A percentile compares a stretch with the other conserved stretches of the same genome.
These are phyloP conservation scores for Candida tammaniensis DNA, from an alignment of 805 yeast genomes.

Conservation along the genomic window DNA sequence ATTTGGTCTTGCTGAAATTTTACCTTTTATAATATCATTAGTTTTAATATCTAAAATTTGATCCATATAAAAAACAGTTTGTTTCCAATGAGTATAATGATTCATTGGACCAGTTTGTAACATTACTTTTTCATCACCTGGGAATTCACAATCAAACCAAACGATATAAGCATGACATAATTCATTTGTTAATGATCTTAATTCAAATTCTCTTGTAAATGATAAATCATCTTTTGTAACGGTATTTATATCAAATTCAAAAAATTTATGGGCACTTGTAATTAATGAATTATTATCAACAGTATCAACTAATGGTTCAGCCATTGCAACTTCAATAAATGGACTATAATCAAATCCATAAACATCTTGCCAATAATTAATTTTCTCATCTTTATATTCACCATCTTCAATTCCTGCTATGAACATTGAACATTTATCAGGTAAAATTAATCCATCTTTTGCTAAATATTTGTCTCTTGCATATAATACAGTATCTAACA, in stretches of 20 bases:
- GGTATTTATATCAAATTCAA: slow-evolving; percentile 87
- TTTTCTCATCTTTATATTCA: slow-evolving; percentile 85
- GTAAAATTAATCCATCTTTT: slow-evolving; percentile 87
- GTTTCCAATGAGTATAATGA: slow-evolving; percentile 98
- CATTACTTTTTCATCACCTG: slow-evolving; percentile 59
- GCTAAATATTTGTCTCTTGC: slow-evolving; percentile 90
- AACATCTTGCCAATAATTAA: slow-evolving; percentile 93
- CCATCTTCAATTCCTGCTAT: slow-evolving; percentile 93
- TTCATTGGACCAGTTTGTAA: slow-evolving; percentile 96
- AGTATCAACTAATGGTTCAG: slow-evolving; percentile 94
- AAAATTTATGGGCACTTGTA: slow-evolving; percentile 68
- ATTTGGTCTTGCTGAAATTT: slow-evolving; percentile 75
- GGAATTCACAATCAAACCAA: slow-evolving; percentile 95
- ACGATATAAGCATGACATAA: slow-evolving; percentile 83
- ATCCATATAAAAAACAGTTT: slow-evolving; percentile 87
- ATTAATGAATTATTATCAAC: slow-evolving; percentile 73
- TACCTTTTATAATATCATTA: slow-evolving; percentile 76
- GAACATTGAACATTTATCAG: slow-evolving; percentile 87
- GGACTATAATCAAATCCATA: slow-evolving; percentile 97
- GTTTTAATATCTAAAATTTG: slow-evolving; percentile 72
- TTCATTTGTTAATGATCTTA: slow-evolving; percentile 76
- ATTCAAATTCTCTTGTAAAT: slow-evolving; percentile 65
- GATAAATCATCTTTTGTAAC: slow-evolving; percentile 80
- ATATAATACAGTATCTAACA: slow-evolving; percentile 92
- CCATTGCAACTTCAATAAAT: slow-evolving; percentile 79